A percentile compares a stretch with the other conserved stretches of the same genome.
Conservation (phyloP, 805 yeast species). For the Kodamaea lidongshanica region DNA sequence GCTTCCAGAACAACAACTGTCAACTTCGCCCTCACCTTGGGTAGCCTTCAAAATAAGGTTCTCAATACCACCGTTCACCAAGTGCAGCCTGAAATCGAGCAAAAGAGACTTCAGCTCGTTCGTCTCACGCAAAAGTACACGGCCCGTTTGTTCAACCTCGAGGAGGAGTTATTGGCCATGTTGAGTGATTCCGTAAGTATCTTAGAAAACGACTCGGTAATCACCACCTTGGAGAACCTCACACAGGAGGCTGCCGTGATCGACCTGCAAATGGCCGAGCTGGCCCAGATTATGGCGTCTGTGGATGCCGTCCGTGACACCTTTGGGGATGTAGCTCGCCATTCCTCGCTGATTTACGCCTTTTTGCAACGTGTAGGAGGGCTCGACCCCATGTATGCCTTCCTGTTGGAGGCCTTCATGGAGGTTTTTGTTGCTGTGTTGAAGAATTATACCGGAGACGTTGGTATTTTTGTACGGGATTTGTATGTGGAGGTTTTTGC, state of each 20-base stretch:
- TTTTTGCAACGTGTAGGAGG: conserved; percentile 33
- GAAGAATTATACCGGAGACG: conserved; percentile 7
- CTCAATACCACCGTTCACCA: conserved; percentile 49
- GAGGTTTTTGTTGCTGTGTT: conserved; percentile 14
- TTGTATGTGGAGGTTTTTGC: conserved; percentile 46
- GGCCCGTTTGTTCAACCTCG: conserved; percentile 48
- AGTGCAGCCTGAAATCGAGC: conserved; percentile 63
- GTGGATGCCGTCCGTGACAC: conserved; percentile 44
- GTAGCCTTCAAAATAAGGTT: conserved; percentile 58
- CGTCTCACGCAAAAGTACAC: conserved; percentile 56
- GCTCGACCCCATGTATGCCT: conserved; percentile 52
- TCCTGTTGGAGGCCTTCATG: conserved; percentile 40
- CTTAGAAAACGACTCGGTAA: conserved; percentile 58
- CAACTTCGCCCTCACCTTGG: conserved; percentile 68
- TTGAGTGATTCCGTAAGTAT: conserved; percentile 53
- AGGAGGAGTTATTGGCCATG: conserved; percentile 49
- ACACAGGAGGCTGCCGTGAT: conserved; percentile 58
- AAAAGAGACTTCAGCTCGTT: conserved; percentile 47
- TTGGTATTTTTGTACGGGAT: conserved; percentile 23
- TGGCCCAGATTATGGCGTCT: conserved; percentile 47
- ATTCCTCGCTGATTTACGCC: conserved; percentile 46
- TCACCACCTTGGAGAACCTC: conserved; percentile 55
- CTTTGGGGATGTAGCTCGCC: conserved; percentile 51
- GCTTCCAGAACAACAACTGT: conserved; percentile 55
- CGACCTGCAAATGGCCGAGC: conserved; percentile 46